Percentiles rank a stretch among this genome's conserved stretches.
Evolutionary conservation across 257 asterid genomes (phyloP).

Genomic region (Euphrasia confusa): DNA sequence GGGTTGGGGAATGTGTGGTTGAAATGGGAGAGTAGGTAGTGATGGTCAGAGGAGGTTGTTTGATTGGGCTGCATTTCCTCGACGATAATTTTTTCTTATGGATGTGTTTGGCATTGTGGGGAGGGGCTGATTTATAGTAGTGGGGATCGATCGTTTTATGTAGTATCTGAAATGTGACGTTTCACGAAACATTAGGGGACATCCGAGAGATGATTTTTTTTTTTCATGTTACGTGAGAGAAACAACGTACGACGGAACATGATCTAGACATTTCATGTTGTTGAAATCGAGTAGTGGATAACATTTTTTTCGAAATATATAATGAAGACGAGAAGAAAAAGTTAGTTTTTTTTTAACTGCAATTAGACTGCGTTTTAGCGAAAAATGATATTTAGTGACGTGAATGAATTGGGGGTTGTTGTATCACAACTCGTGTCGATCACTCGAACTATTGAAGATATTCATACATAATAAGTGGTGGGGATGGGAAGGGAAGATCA

Average conservation of each 20-base stretch:
- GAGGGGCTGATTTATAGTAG: conserved; percentile 55
- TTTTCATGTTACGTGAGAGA: not conserved
- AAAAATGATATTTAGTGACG: conserved; percentile 28
- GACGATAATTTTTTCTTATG: not conserved
- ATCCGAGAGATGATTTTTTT: not conserved
- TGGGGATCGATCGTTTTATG: conserved; percentile 18
- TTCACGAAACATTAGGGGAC: conserved; percentile 2
- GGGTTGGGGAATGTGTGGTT: conserved; percentile 34
- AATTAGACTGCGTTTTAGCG: conserved; percentile 21
- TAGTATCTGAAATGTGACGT: conserved; percentile 21
- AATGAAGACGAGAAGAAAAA: no score
- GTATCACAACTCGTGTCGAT: not conserved
- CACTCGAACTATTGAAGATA: conserved; percentile 13
- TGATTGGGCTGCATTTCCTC: conserved; percentile 56
- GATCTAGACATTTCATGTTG: conserved; percentile 20
- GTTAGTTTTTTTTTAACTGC: not conserved
- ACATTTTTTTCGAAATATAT: conserved; percentile 16
- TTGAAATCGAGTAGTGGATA: conserved; percentile 29
- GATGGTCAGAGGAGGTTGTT: conserved; percentile 33
- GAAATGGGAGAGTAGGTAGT: conserved; percentile 42
- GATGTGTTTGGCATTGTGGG: conserved; percentile 18
- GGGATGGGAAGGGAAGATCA: conserved; percentile 27
- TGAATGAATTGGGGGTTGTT: not conserved
- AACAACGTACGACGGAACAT: conserved; percentile 20
- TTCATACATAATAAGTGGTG: conserved; percentile 33